Conservation (phyloP, 768 basidiomycete species). For the Crassisporium funariophilum region DNA sequence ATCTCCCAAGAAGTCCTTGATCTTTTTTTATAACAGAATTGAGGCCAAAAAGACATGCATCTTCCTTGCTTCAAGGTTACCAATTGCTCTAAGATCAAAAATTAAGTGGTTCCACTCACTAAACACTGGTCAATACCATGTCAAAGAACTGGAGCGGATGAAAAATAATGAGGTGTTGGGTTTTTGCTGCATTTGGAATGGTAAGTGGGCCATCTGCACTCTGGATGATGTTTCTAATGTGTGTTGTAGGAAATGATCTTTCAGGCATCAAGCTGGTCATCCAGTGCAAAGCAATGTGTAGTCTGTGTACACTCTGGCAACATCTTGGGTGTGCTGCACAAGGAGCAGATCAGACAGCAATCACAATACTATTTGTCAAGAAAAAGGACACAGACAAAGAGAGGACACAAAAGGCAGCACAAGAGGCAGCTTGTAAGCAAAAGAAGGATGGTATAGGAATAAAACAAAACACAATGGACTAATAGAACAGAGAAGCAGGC, state of each 20-base stretch:
- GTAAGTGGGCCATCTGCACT: slow-evolving; percentile 20
- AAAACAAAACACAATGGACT: no score
- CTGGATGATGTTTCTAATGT: background rate
- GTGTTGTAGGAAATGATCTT: slow-evolving; percentile 37
- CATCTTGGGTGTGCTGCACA: slow-evolving; percentile 33
- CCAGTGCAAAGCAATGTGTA: slow-evolving; percentile 31
- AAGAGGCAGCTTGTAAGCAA: no score
- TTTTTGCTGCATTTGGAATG: slow-evolving; percentile 35
- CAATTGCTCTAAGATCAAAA: slow-evolving; percentile 8
- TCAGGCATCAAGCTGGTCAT: slow-evolving; percentile 34
- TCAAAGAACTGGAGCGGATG: slow-evolving; percentile 12
- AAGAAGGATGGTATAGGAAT: no score
- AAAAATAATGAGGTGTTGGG: slow-evolving; percentile 24
- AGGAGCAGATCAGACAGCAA: slow-evolving; percentile 10
- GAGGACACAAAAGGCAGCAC: slow-evolving; percentile 9
- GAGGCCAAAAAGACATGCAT: slow-evolving; percentile 14
- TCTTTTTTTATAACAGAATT: slow-evolving; percentile 29
- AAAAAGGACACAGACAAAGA: slow-evolving; percentile 27
- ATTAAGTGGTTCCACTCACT: slow-evolving; percentile 30
- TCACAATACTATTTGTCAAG: slow-evolving; percentile 28
- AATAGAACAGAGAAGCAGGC: no score
- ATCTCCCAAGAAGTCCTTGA: slow-evolving; percentile 7
- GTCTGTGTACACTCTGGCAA: slow-evolving; percentile 33
- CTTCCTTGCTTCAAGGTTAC: slow-evolving; percentile 14
- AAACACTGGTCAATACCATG: slow-evolving; percentile 26